These are phyloP conservation scores for Chalciporus piperatus DNA, from an alignment of 768 basidiomycete species.

Conservation along the genomic window DNA sequence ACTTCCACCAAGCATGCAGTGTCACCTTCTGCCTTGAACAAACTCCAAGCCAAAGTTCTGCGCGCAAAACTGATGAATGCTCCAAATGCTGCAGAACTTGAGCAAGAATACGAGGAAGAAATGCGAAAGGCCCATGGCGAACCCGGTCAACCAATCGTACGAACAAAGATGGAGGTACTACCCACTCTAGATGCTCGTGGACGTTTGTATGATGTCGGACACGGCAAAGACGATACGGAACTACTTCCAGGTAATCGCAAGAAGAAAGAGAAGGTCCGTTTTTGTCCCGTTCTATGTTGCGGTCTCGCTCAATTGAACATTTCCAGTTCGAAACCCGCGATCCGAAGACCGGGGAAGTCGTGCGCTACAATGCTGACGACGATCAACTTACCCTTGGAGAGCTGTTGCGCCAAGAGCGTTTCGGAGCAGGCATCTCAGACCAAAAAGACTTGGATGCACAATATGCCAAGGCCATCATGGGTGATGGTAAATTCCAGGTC, in stretches of 20 bases:
- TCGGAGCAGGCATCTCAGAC: conserved; percentile 84
- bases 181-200: conserved; percentile 87
- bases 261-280: conserved; percentile 67
- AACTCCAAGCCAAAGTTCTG: conserved; percentile 88
- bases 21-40: conserved; percentile 82
- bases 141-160: conserved; percentile 37
- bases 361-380: conserved; percentile 90
- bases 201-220: conserved; percentile 86
- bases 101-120: conserved; percentile 83
- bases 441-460: conserved; percentile 91
- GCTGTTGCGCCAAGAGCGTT: conserved; percentile 89
- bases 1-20: conserved; percentile 43
- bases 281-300: conserved; percentile 2
- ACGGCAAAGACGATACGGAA: conserved; percentile 58
- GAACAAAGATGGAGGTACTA: conserved; percentile 74
- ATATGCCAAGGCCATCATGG: conserved; percentile 83
- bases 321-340: conserved; percentile 84
- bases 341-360: conserved; percentile 82
- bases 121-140: conserved; percentile 47
- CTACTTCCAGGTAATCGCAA: conserved; percentile 65
- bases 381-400: conserved; percentile 84
- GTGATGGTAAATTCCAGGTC: conserved; percentile 86
- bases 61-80: conserved; percentile 85
- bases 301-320: neutral
- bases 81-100: conserved; percentile 73